Percentiles rank a stretch among this genome's conserved stretches.
phyloP scores from a whole-genome alignment of 371 early-diverging fungal species.

The Dichotomocladium elegans region DNA sequence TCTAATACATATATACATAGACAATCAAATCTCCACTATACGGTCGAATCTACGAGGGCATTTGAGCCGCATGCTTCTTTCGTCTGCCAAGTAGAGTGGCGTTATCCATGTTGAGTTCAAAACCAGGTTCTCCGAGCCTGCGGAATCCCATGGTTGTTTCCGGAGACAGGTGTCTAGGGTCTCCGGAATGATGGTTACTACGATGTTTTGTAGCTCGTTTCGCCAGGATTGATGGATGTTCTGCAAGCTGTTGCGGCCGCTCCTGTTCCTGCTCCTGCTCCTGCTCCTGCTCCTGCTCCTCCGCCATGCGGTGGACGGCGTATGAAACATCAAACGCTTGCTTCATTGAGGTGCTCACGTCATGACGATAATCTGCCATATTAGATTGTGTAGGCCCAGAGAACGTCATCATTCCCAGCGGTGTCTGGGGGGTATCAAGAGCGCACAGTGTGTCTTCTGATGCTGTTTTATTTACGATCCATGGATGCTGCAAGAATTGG shows the following conservation, averaged over 20 bases:
- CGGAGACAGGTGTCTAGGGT: too few relatives aligned
- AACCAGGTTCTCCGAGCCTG: slow-evolving; percentile 2
- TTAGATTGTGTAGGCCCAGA: too few relatives aligned
- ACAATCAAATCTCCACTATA: too few relatives aligned
- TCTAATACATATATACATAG: too few relatives aligned
- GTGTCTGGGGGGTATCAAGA: slow-evolving; percentile 11
- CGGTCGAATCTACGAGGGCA: too few relatives aligned
- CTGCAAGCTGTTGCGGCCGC: background rate
- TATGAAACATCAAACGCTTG: slow-evolving; percentile 47
- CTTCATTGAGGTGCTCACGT: slow-evolving; percentile 34
- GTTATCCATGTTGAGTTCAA: slow-evolving; percentile 55
- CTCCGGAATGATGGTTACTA: too few relatives aligned
- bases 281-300: slow-evolving; percentile 22
- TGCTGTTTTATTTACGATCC: slow-evolving; percentile 46
- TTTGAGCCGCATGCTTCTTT: too few relatives aligned
- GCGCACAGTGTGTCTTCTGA: slow-evolving; percentile 23
- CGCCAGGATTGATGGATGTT: background rate
- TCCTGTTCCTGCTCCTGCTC: background rate
- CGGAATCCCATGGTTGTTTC: background rate
- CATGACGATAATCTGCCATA: background rate
- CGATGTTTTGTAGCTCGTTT: background rate
- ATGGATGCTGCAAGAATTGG: slow-evolving; percentile 76
- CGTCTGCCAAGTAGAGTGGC: slow-evolving; percentile 56
- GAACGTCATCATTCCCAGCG: too few relatives aligned
- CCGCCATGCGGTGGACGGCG: slow-evolving; percentile 46